Evolutionary conservation across 129 eudicot genomes (phyloP).

Genomic region (Saussurea involucrata): DNA sequence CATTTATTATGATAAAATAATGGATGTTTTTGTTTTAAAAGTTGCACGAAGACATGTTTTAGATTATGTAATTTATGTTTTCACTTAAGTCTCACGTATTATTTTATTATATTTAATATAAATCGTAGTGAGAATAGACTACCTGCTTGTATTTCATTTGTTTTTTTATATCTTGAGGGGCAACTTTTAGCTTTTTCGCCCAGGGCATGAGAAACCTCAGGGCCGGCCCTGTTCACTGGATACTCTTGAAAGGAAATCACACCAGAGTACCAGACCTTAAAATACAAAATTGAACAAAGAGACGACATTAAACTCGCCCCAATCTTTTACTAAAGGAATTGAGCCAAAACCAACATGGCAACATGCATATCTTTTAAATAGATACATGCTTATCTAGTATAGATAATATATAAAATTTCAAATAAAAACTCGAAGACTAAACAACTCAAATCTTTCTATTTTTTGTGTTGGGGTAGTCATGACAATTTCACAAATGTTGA

Average conservation of each 20-base stretch:
- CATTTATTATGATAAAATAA: no score
- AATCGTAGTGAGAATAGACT: no score
- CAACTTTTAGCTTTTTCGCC: no score
- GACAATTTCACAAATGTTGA: neutral
- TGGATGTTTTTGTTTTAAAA: no score
- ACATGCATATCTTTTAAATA: neutral
- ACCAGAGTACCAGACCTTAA: neutral
- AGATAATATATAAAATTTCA: neutral
- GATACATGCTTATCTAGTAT: neutral
- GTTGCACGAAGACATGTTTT: no score
- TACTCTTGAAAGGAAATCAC: neutral
- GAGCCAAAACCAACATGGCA: neutral
- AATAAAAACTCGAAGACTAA: neutral
- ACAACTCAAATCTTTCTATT: neutral
- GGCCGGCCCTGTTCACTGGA: neutral
- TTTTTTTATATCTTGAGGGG: no score
- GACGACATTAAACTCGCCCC: neutral
- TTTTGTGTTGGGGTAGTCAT: neutral
- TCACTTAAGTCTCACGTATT: no score
- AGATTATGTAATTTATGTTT: no score
- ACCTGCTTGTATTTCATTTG: no score
- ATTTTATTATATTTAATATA: no score
- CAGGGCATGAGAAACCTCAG: no score
- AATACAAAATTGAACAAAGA: neutral
- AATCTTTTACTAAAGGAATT: neutral